These are phyloP conservation scores for Gorgonomyces haynaldii DNA, from an alignment of 192 early-diverging fungal genomes.

Conservation along the genomic window DNA sequence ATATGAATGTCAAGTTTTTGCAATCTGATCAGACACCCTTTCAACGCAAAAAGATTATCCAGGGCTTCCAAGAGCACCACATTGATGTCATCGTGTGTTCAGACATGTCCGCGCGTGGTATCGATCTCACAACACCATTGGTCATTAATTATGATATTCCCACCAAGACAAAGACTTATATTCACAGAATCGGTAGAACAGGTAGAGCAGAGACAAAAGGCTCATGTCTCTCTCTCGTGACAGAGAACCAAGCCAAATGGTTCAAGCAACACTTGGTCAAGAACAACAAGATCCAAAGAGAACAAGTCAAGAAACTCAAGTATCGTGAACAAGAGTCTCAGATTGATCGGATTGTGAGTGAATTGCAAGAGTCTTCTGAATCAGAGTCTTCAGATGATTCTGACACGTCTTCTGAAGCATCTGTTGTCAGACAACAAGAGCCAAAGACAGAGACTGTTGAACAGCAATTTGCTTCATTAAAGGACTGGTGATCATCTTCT, in stretches of 20 bases:
- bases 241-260: slow-evolving; percentile 25
- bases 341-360: too few relatives aligned
- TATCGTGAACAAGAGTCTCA: too few relatives aligned
- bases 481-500: too few relatives aligned
- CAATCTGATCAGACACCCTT: slow-evolving; percentile 20
- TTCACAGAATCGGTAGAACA: slow-evolving; percentile 92
- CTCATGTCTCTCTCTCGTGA: slow-evolving; percentile 23
- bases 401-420: too few relatives aligned
- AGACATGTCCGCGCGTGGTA: slow-evolving; percentile 85
- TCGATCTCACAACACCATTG: slow-evolving; percentile 56
- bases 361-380: too few relatives aligned
- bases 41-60: slow-evolving; percentile 13
- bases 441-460: too few relatives aligned
- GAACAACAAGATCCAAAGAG: too few relatives aligned
- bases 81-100: slow-evolving; percentile 56
- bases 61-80: slow-evolving; percentile 12
- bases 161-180: slow-evolving; percentile 73
- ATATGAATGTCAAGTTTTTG: slow-evolving; percentile 17
- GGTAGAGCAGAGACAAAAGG: slow-evolving; percentile 82
- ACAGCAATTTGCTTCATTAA: too few relatives aligned
- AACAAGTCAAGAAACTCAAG: too few relatives aligned
- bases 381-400: too few relatives aligned
- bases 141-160: slow-evolving; percentile 94
- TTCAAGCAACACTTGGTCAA: too few relatives aligned
- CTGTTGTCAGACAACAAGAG: too few relatives aligned